phyloP scores from a whole-genome alignment of 169 alveolate species.

The Amoebophrya sp. region DNA sequence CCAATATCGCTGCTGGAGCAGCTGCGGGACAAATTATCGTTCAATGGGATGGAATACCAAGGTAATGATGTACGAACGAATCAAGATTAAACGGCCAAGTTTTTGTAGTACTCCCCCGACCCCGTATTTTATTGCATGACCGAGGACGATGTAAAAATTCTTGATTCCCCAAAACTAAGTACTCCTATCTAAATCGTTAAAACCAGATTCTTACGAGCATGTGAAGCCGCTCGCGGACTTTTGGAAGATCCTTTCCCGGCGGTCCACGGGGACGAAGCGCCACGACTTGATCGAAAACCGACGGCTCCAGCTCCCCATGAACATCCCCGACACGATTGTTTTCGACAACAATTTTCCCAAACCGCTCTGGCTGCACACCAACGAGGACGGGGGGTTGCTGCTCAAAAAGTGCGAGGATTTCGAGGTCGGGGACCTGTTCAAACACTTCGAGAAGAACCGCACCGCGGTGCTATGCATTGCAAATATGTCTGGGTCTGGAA shows the following conservation, averaged over 20 bases:
- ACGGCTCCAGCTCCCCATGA: not conserved
- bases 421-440: not conserved
- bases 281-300: not conserved
- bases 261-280: not conserved
- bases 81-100: too few species aligned
- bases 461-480: too few species aligned
- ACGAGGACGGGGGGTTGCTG: not conserved
- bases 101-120: too few species aligned
- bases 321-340: not conserved
- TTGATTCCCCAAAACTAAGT: too few species aligned
- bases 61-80: too few species aligned
- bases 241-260: not conserved
- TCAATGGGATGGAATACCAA: not conserved
- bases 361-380: conserved; percentile 14
- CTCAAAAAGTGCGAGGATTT: not conserved
- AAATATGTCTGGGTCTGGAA: too few species aligned
- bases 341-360: not conserved
- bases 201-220: conserved; percentile 5
- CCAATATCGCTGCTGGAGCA: not conserved
- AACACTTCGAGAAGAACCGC: not conserved
- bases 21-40: not conserved
- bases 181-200: too few species aligned
- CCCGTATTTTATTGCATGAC: too few species aligned
- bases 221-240: conserved; percentile 9
- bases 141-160: too few species aligned